Conservation (phyloP, 345 rosid genomes). For the Pistacia vera region DNA sequence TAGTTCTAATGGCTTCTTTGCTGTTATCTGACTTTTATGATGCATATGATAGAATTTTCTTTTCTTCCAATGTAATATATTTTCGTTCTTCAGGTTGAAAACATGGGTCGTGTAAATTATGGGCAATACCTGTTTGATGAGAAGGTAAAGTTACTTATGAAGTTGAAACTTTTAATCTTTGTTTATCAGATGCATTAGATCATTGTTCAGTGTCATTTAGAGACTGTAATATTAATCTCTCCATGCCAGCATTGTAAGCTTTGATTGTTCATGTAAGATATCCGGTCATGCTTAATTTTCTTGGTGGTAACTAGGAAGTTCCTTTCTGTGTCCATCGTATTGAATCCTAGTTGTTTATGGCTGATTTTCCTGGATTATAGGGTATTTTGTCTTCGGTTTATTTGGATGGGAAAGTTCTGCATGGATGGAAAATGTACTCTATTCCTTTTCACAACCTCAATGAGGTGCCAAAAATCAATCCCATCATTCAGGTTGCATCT, state of each 20-base stretch:
- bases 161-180: conserved; percentile 1
- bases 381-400: conserved; percentile 82
- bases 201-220: neutral
- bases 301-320: neutral
- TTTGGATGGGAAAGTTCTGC: conserved; percentile 57
- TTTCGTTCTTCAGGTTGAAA: conserved; percentile 69
- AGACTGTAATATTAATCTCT: neutral
- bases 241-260: neutral
- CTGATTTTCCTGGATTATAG: conserved; percentile 34
- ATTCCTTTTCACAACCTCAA: conserved; percentile 78
- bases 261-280: neutral
- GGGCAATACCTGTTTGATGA: conserved; percentile 76
- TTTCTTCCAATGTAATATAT: conserved; percentile 1
- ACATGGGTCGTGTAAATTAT: conserved; percentile 90
- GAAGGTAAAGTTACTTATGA: conserved; percentile 52
- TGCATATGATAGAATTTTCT: neutral
- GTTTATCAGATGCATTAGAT: conserved; percentile 7
- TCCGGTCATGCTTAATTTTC: neutral
- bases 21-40: neutral
- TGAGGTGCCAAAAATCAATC: conserved; percentile 43
- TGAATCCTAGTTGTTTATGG: conserved; percentile 1
- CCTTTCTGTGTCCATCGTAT: neutral
- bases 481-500: conserved; percentile 35
- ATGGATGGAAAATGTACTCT: conserved; percentile 78
- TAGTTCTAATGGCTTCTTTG: neutral